Evolutionary conservation across 1,284 basidiomycete genomes (phyloP).

Genomic region (Moesziomyces globuligerus): DNA sequence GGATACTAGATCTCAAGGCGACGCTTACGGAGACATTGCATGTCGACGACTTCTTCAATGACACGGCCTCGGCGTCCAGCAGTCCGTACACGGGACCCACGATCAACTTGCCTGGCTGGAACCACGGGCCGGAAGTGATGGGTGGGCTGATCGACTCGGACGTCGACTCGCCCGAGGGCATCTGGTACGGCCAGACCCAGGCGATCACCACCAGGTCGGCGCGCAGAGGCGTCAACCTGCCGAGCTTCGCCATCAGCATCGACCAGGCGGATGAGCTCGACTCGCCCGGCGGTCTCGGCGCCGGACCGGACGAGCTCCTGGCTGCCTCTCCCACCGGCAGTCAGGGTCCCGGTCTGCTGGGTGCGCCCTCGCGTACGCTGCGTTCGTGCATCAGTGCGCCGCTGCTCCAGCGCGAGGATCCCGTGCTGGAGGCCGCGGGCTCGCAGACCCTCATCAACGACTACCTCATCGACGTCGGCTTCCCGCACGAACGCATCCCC

Average conservation of each 20-base stretch:
- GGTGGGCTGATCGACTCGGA: conserved; percentile 30
- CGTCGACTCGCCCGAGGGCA: conserved; percentile 38
- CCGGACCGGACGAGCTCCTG: conserved; percentile 18
- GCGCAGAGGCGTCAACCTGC: conserved; percentile 17
- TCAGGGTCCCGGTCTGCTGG: conserved; percentile 8
- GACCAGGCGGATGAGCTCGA: conserved; percentile 13
- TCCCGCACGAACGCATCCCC: conserved; percentile 28
- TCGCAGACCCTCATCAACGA: conserved; percentile 43
- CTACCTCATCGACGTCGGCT: conserved; percentile 45
- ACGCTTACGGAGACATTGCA: conserved; percentile 38
- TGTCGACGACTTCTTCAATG: conserved; percentile 48
- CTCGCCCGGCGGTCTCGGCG: conserved; percentile 28
- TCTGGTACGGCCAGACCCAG: conserved; percentile 37
- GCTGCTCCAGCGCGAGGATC: conserved; percentile 38
- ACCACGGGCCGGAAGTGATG: conserved; percentile 22
- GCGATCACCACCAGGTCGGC: conserved; percentile 12
- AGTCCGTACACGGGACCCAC: conserved; percentile 33
- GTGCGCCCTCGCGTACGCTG: conserved; percentile 26
- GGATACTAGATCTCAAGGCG: conserved; percentile 31
- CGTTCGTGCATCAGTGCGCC: conserved; percentile 49
- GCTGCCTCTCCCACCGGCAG: conserved; percentile 3
- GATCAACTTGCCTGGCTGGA: conserved; percentile 52
- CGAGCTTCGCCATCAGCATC: conserved; percentile 30
- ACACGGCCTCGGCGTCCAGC: conserved; percentile 25
- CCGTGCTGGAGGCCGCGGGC: conserved; percentile 24